These are phyloP conservation scores for Novymonas esmeraldas DNA, from an alignment of 208 protist species.

Conservation along the genomic window DNA sequence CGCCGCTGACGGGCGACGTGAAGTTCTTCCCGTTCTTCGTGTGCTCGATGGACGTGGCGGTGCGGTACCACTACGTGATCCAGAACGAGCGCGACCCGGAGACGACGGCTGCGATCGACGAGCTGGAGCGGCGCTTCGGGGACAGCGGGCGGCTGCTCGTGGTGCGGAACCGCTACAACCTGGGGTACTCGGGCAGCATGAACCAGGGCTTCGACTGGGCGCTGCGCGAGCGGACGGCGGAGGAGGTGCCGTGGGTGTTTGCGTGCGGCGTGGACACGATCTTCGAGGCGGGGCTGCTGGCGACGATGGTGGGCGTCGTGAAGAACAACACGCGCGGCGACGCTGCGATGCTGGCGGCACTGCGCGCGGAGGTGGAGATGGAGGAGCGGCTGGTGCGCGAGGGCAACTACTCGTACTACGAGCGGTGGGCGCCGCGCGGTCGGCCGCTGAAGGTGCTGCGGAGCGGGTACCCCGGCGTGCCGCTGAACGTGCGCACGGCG, in stretches of 20 bases:
- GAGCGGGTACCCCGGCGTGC: slow-evolving; percentile 30
- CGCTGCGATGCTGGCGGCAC: slow-evolving; percentile 24
- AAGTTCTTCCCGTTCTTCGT: slow-evolving; percentile 36
- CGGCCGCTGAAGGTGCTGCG: slow-evolving; percentile 43
- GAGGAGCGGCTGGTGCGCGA: slow-evolving; percentile 28
- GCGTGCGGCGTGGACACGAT: slow-evolving; percentile 39
- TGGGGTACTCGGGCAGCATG: slow-evolving; percentile 41
- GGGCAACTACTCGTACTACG: slow-evolving; percentile 35
- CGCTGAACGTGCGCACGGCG: slow-evolving; percentile 35
- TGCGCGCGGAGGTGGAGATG: slow-evolving; percentile 34
- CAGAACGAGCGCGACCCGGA: slow-evolving; percentile 35
- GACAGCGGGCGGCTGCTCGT: slow-evolving; percentile 37
- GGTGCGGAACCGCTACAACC: slow-evolving; percentile 37
- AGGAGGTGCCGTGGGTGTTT: slow-evolving; percentile 42
- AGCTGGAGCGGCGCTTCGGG: slow-evolving; percentile 35
- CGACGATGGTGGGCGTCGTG: slow-evolving; percentile 18
- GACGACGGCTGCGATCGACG: slow-evolving; percentile 25
- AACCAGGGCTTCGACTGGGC: slow-evolving; percentile 39
- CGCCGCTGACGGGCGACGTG: slow-evolving; percentile 42
- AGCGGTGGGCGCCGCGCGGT: slow-evolving; percentile 25
- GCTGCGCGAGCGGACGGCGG: slow-evolving; percentile 25
- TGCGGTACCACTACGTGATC: slow-evolving; percentile 42
- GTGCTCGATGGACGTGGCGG: slow-evolving; percentile 43
- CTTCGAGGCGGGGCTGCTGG: slow-evolving; percentile 36
- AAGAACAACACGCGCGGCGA: slow-evolving; percentile 21